phyloP scores from a whole-genome alignment of 257 asterid species.

The Euphrasia confusa region DNA sequence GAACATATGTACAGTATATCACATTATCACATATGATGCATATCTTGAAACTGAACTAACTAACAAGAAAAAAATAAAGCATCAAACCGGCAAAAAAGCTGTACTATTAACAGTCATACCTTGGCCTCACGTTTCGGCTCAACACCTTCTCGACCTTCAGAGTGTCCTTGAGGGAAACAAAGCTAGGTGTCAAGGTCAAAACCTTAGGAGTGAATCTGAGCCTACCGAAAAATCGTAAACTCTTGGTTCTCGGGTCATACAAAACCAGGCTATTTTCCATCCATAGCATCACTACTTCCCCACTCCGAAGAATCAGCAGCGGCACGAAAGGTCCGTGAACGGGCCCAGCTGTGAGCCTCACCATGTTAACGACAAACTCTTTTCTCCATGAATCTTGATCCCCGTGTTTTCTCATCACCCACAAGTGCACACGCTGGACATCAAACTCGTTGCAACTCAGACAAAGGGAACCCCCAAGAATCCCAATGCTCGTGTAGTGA shows the following conservation, averaged over 20 bases:
- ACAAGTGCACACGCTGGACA: conserved; percentile 21
- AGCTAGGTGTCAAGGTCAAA: conserved; percentile 28
- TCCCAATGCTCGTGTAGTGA: conserved; percentile 23
- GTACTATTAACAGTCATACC: neutral
- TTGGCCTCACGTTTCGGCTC: conserved; percentile 4
- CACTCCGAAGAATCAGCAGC: conserved; percentile 26
- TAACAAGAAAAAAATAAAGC: neutral
- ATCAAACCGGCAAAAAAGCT: neutral
- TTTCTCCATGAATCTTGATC: conserved; percentile 24
- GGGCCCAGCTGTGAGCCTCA: neutral
- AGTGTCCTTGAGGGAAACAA: conserved; percentile 27
- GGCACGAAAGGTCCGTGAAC: conserved; percentile 26
- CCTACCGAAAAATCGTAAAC: conserved; percentile 7
- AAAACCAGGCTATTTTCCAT: conserved; percentile 14
- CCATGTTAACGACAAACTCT: conserved; percentile 13
- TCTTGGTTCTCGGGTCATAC: conserved; percentile 22
- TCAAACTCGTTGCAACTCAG: conserved; percentile 12
- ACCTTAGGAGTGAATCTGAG: neutral
- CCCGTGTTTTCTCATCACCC: conserved; percentile 26
- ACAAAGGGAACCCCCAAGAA: conserved; percentile 27
- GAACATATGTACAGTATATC: neutral
- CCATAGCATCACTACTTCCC: conserved; percentile 27
- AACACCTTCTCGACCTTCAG: conserved; percentile 17
- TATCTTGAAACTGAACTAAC: neutral
- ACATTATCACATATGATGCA: neutral